A percentile compares a stretch with the other conserved stretches of the same genome.
These are phyloP conservation scores for Yamadazyma conglobata DNA, from an alignment of 1,139 yeast genomes.

Conservation along the genomic window DNA sequence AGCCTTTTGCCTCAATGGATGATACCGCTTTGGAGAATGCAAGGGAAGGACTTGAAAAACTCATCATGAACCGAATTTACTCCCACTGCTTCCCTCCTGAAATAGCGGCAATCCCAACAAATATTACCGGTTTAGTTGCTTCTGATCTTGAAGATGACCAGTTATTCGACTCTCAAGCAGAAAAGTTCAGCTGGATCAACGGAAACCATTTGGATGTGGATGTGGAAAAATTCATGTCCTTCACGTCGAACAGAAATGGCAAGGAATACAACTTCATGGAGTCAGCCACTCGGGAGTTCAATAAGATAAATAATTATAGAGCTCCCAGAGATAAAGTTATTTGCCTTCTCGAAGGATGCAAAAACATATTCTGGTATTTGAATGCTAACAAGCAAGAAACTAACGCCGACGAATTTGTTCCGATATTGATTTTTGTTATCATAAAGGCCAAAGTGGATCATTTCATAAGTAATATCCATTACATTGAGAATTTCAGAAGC, in stretches of 20 bases:
- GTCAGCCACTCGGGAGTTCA: conserved; percentile 68
- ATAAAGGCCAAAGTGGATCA: conserved; percentile 61
- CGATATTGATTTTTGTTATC: conserved; percentile 76
- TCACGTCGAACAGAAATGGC: conserved; percentile 14
- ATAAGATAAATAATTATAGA: conserved; percentile 74
- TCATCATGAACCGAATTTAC: conserved; percentile 85
- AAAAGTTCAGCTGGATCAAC: conserved; percentile 69
- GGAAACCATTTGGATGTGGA: conserved; percentile 81
- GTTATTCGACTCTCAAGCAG: conserved; percentile 52
- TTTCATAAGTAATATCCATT: conserved; percentile 73
- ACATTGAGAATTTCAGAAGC: conserved; percentile 79
- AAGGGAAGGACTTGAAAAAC: conserved; percentile 87
- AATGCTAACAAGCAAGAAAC: conserved; percentile 67
- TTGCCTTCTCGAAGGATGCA: conserved; percentile 86
- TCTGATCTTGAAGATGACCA: conserved; percentile 65
- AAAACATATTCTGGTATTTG: conserved; percentile 83
- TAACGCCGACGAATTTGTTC: conserved; percentile 92
- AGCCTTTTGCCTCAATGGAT: conserved; percentile 72
- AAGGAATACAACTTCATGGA: conserved; percentile 55
- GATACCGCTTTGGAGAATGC: conserved; percentile 65
- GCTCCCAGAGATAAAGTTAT: conserved; percentile 95
- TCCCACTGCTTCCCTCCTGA: conserved; percentile 79
- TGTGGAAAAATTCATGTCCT: conserved; percentile 25
- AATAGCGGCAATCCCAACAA: conserved; percentile 33
- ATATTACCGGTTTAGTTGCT: conserved; percentile 17